A percentile compares a stretch with the other conserved stretches of the same genome.
Conservation (phyloP, 106 monocot genomes). For the Amphibolis antarctica region DNA sequence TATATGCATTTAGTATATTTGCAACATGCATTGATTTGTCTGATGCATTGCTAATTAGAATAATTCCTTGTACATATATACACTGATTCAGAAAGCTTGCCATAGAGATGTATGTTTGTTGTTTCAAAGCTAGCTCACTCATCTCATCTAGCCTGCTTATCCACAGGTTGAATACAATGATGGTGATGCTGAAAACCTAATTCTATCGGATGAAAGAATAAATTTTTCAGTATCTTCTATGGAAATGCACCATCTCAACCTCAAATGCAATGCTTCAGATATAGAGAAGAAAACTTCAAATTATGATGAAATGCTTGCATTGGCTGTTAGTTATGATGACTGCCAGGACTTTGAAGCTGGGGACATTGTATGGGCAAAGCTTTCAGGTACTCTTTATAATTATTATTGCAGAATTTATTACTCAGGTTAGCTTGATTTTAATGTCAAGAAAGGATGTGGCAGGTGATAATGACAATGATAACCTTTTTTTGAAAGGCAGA, state of each 20-base stretch:
- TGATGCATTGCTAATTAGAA: too few relatives aligned
- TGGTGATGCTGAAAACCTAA: conserved; percentile 59
- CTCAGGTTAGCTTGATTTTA: neutral
- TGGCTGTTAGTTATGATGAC: conserved; percentile 64
- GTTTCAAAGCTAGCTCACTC: too few relatives aligned
- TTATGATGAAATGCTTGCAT: conserved; percentile 74
- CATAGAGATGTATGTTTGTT: too few relatives aligned
- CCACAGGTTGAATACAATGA: conserved; percentile 74
- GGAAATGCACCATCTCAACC: conserved; percentile 47
- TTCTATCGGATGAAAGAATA: conserved; percentile 50
- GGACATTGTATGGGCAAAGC: conserved; percentile 93
- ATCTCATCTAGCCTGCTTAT: neutral
- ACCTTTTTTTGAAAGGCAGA: too few relatives aligned
- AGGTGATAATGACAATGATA: too few relatives aligned
- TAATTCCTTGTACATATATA: too few relatives aligned
- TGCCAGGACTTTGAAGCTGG: conserved; percentile 58
- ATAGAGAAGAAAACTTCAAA: conserved; percentile 36
- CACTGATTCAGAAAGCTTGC: too few relatives aligned
- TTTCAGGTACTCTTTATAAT: conserved; percentile 50
- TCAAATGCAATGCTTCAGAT: conserved; percentile 37
- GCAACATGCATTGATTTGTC: too few relatives aligned
- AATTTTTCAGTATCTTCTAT: conserved; percentile 53
- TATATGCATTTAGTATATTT: too few relatives aligned
- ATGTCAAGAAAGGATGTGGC: too few relatives aligned
- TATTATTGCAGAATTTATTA: neutral